Base-by-base conservation (phyloP, 352 stramenopile species). In the Globisporangium emineosum region DNA sequence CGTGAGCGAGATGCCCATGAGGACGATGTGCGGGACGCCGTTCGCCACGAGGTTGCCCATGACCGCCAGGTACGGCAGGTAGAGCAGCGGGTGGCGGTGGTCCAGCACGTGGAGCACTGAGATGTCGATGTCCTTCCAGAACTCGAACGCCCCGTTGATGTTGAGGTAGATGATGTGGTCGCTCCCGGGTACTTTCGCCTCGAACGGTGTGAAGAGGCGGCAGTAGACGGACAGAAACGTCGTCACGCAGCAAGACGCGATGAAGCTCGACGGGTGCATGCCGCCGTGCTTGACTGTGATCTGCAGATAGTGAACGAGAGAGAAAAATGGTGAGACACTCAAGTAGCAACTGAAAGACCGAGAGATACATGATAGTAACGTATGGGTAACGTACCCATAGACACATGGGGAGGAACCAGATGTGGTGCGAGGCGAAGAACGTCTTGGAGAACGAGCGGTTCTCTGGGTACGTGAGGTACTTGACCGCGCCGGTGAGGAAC, bases 401-500 rank as follows among this genome's bases (percentile, higher is more conserved):
- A 55, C 86, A 93, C n/a, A 94, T 54, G 1, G 86, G 83, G 21
- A 94, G 66, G 62, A 94, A 94, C 81, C 83, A 94, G 29, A 93
- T 54, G 60, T 94, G 86, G 60, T 94, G 86, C n/a, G 80, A 87
- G 15, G 82, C 82, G 53, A 91, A 93, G 60, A 94, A 87, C 9
- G 70, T 85, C 66, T 93, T 93, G 64, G 81, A 89, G 65, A 91
- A 89, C 30, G 82, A 86, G 23, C 81, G 80, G 58, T 91, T 91
- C 71, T 91, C 82, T 2, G 78, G 78, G 63, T 91, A 90, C 53
- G 83, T 88, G 23, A 98, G 76, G 78, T 98, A 98, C 51, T 93
- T 96, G 68, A 91, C 82, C 4, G 91, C 92, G 15, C 94, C 94
- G 25, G 97, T 80, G 21, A 86, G 70, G 67, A 98, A 98, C 57